These are phyloP conservation scores for Melastoma candidum DNA, from an alignment of 441 rosid genomes.

Conservation along the genomic window DNA sequence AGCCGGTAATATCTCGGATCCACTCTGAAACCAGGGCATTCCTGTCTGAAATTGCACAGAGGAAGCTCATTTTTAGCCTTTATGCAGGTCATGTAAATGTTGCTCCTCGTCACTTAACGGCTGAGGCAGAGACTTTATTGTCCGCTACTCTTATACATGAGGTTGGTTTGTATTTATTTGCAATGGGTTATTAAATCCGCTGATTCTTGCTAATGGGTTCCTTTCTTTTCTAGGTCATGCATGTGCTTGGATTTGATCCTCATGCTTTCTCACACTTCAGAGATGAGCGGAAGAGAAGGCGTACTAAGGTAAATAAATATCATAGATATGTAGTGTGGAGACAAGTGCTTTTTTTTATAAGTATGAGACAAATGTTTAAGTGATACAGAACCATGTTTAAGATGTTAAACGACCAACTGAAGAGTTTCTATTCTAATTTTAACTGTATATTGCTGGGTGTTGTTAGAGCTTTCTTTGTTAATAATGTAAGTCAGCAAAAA, in stretches of 20 bases:
- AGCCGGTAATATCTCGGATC: conserved; percentile 47
- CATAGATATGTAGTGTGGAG: background rate
- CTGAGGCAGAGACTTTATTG: conserved; percentile 91
- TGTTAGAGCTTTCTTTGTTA: too few relatives aligned
- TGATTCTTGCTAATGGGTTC: conserved; percentile 10
- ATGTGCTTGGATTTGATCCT: conserved; percentile 98
- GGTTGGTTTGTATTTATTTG: conserved; percentile 26
- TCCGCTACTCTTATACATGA: conserved; percentile 97
- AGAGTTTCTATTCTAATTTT: too few relatives aligned
- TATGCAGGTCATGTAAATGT: conserved; percentile 91
- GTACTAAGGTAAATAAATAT: conserved; percentile 49
- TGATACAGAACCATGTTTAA: too few relatives aligned
- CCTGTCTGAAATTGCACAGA: background rate
- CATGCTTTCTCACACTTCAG: conserved; percentile 98
- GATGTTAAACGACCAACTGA: too few relatives aligned
- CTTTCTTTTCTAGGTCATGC: conserved; percentile 66
- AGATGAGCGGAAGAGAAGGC: conserved; percentile 97
- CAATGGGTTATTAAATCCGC: conserved; percentile 3
- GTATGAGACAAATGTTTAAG: too few relatives aligned
- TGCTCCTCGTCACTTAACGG: conserved; percentile 98
- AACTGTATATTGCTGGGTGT: too few relatives aligned
- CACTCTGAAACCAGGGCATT: background rate
- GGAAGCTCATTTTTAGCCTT: conserved; percentile 6
- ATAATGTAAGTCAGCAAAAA: too few relatives aligned
- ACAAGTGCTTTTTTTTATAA: too few relatives aligned